A percentile compares a stretch with the other conserved stretches of the same genome.
Evolutionary conservation across 2,329 filamentous ascomycete species (phyloP).

Genomic region (Cladophialophora yegresii): DNA sequence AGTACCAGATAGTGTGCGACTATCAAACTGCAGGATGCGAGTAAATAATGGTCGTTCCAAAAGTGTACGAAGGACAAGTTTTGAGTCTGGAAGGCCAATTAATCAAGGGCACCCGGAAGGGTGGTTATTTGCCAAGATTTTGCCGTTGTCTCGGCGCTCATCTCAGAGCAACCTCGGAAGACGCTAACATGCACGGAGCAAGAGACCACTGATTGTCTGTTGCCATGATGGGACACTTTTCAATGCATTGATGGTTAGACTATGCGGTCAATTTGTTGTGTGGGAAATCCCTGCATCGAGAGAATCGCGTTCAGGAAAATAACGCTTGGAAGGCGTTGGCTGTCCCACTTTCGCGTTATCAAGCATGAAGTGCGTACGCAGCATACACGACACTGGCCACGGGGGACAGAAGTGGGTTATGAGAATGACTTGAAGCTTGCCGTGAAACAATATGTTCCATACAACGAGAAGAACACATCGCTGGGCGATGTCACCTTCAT

Average conservation of each 20-base stretch:
- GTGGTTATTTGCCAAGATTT: slow-evolving; percentile 1
- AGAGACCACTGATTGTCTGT: neutral
- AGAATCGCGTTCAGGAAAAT: neutral
- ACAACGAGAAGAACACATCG: slow-evolving; percentile 66
- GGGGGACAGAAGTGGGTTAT: slow-evolving; percentile 55
- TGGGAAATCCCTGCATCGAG: neutral
- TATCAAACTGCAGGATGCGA: neutral
- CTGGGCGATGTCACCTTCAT: slow-evolving; percentile 82
- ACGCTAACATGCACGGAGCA: no score
- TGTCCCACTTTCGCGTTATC: slow-evolving; percentile 45
- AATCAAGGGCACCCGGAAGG: no score
- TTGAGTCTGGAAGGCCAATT: neutral
- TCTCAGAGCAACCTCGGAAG: no score
- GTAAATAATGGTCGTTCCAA: neutral
- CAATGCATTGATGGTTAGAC: neutral
- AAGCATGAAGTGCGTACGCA: slow-evolving; percentile 52
- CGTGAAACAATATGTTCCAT: slow-evolving; percentile 85
- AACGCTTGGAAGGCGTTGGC: neutral
- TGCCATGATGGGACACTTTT: neutral
- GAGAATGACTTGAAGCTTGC: slow-evolving; percentile 73
- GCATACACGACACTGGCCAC: slow-evolving; percentile 56
- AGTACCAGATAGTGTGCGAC: neutral
- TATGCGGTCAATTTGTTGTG: slow-evolving; percentile 3
- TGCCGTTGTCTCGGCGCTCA: neutral
- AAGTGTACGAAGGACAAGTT: neutral